Conservation (phyloP, 768 basidiomycete species). For the Macrolepiota dolichaula region DNA sequence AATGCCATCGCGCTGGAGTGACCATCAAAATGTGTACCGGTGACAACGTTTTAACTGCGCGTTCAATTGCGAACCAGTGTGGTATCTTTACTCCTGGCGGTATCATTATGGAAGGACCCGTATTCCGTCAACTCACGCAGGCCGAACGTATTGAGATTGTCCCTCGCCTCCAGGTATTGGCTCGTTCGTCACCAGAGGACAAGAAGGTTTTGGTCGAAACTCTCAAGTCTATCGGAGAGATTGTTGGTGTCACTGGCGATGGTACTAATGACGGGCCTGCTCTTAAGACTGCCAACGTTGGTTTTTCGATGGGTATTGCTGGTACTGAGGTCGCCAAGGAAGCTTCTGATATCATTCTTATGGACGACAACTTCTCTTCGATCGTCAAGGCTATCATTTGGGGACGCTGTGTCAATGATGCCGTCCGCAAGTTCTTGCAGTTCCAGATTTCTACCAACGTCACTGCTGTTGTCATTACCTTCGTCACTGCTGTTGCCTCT, state of each 20-base stretch:
- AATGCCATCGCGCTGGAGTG: conserved; percentile 88
- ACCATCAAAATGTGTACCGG: conserved; percentile 98
- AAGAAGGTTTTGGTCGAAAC: conserved; percentile 92
- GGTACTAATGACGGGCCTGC: conserved; percentile 98
- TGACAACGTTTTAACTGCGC: conserved; percentile 91
- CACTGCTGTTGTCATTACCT: conserved; percentile 92
- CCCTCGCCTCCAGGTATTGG: conserved; percentile 92
- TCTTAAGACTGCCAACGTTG: conserved; percentile 92
- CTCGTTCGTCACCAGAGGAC: conserved; percentile 96
- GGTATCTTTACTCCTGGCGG: conserved; percentile 94
- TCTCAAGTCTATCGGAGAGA: conserved; percentile 81
- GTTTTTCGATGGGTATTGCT: conserved; percentile 95
- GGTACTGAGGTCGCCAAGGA: conserved; percentile 99
- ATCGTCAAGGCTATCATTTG: conserved; percentile 98
- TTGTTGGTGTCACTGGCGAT: conserved; percentile 95
- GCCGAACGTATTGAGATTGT: conserved; percentile 77
- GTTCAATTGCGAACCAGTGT: conserved; percentile 96
- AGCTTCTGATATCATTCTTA: conserved; percentile 97
- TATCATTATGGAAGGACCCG: conserved; percentile 96
- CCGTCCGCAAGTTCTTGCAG: conserved; percentile 96
- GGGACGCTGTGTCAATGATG: conserved; percentile 98
- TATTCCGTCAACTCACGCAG: conserved; percentile 76
- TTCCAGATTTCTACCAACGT: conserved; percentile 95
- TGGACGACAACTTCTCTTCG: conserved; percentile 96
- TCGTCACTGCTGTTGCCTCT: conserved; percentile 85